Conservation (phyloP, 495 filamentous ascomycete genomes). For the Daldinia loculata region DNA sequence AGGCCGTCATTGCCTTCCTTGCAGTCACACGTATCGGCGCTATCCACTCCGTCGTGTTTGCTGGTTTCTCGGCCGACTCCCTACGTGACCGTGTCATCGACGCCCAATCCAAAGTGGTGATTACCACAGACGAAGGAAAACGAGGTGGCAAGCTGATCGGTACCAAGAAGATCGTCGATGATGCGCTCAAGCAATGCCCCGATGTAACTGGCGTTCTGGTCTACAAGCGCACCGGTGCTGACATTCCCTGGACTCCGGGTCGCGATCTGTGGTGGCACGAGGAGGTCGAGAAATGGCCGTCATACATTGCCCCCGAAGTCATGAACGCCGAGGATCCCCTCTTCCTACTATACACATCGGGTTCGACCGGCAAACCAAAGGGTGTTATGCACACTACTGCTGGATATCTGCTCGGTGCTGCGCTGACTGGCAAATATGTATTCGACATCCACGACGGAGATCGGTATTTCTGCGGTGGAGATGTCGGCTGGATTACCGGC, state of each 20-base stretch:
- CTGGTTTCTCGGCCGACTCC: conserved; percentile 96
- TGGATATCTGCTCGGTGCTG: conserved; percentile 92
- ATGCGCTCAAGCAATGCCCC: conserved; percentile 96
- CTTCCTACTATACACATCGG: conserved; percentile 97
- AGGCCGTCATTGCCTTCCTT: conserved; percentile 89
- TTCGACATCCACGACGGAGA: conserved; percentile 97
- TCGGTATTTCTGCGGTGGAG: conserved; percentile 95
- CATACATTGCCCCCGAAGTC: conserved; percentile 84
- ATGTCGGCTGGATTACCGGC: conserved; percentile 99
- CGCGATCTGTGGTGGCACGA: conserved; percentile 99
- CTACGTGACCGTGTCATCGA: conserved; percentile 95
- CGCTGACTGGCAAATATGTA: conserved; percentile 95
- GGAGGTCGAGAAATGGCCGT: conserved; percentile 93
- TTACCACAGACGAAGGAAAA: conserved; percentile 97
- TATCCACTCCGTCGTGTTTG: conserved; percentile 98
- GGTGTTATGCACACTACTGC: conserved; percentile 98
- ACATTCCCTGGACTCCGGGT: conserved; percentile 88
- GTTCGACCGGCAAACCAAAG: conserved; percentile 98
- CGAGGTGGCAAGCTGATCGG: conserved; percentile 97
- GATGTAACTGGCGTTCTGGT: conserved; percentile 86
- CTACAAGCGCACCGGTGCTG: conserved; percentile 93
- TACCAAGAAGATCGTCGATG: conserved; percentile 99
- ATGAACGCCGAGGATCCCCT: conserved; percentile 95
- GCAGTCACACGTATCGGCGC: conserved; percentile 93
- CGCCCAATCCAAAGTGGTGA: conserved; percentile 87